Evolutionary conservation across 2,329 filamentous ascomycete genomes (phyloP), one percentile per base, ranked within the genome.

Genomic region (Colletotrichum sidae): DNA sequence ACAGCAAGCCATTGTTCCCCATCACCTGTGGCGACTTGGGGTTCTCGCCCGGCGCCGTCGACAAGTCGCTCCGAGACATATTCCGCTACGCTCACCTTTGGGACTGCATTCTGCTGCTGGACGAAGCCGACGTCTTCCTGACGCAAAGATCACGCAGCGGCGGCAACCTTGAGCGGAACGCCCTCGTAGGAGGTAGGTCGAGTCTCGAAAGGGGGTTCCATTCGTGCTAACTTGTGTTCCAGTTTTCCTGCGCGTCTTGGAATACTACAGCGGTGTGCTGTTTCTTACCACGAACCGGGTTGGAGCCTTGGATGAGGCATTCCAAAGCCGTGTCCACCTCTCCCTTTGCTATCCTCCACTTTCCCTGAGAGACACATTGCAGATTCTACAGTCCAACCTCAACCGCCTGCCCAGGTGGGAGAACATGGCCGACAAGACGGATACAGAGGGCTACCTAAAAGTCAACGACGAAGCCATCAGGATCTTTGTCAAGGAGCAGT

Each of bases 221-320:
- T 46, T 46, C n/a, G n/a, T n/a, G 15, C 52, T 55, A 33, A 55
- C 52, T 9, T 8, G 10, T 8, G 1, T n/a, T 34, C 34, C n/a
- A 76, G 78, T 81, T 3, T 81, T 82, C 54, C 73, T 82, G 5
- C 73, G 78, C 0, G 72, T 77, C 0, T 69, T 82, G 1, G 79
- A 81, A 59, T 81, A 80, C 68, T 81, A 79, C 58, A 65, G 70
- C 2, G 80, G 80, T 1, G 78, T 82, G 54, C 69, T 82, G 0
- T 80, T 79, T 68, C 72, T 84, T 7, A 84, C 81, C 0, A 83
- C 81, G 8, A 84, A 83, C 69, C 76, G 80, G 2, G 77, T 82
- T 1, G 79, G 79, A 1, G 71, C 72, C 6, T 76, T 84, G n/a
- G 81, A 84, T 63, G 79, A 81, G 52, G 80, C 80, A 2, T 81